Evolutionary conservation across 768 basidiomycete species (phyloP).

Genomic region (Clitopilus passeckerianus): DNA sequence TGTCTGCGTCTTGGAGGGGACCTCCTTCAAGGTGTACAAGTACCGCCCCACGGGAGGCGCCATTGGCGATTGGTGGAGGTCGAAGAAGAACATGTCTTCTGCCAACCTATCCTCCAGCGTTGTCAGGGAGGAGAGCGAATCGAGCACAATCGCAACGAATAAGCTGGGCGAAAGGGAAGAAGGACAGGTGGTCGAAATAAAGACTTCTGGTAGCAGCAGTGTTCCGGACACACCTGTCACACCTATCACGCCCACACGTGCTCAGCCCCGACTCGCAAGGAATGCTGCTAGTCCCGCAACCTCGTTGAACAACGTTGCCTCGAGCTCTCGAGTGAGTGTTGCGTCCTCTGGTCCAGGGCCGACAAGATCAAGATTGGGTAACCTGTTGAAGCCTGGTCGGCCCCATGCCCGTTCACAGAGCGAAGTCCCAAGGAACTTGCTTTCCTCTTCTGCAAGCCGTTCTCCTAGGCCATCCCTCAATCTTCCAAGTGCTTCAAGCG

Average conservation of each 20-base stretch:
- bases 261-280: not conserved
- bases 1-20: slow-evolving; percentile 89
- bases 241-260: not conserved
- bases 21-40: slow-evolving; percentile 76
- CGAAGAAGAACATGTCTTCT: slow-evolving; percentile 8
- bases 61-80: slow-evolving; percentile 78
- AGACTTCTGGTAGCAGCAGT: slow-evolving; percentile 11
- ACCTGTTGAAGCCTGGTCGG: slow-evolving; percentile 38
- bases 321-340: not conserved
- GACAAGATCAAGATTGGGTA: slow-evolving; percentile 34
- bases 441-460: slow-evolving; percentile 7
- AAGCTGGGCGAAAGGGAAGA: slow-evolving; percentile 18
- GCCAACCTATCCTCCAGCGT: slow-evolving; percentile 9
- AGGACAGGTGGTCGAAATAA: slow-evolving; percentile 12
- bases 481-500: slow-evolving; percentile 19
- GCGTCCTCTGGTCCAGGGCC: slow-evolving; percentile 4
- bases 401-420: slow-evolving; percentile 36
- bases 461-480: slow-evolving; percentile 27
- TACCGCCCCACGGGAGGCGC: slow-evolving; percentile 30
- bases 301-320: not conserved
- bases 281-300: not conserved
- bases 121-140: slow-evolving; percentile 15
- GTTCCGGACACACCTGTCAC: slow-evolving; percentile 4
- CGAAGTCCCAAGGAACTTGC: slow-evolving; percentile 15
- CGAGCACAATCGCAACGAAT: slow-evolving; percentile 9